These are phyloP conservation scores for Pseudodiploospora longispora DNA, from an alignment of 2,329 filamentous ascomycete genomes.

Conservation along the genomic window DNA sequence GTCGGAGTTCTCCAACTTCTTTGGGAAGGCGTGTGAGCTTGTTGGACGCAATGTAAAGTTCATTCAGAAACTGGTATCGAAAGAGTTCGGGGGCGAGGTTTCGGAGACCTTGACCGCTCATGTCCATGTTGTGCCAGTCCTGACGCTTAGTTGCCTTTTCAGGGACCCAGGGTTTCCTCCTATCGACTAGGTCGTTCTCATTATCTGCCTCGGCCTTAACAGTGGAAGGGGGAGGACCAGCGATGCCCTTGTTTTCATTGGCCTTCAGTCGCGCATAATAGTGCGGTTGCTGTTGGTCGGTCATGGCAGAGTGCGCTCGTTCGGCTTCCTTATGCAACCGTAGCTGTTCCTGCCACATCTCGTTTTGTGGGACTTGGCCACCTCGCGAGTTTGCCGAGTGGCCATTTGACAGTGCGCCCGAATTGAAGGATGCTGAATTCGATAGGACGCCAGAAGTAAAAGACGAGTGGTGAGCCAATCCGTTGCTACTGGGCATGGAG, in stretches of 20 bases:
- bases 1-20: slow-evolving; percentile 73
- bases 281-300: slow-evolving; percentile 55
- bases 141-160: slow-evolving; percentile 61
- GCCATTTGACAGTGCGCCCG: slow-evolving; percentile 48
- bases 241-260: slow-evolving; percentile 59
- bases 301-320: slow-evolving; percentile 64
- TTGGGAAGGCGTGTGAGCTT: slow-evolving; percentile 74
- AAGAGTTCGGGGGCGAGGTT: slow-evolving; percentile 75
- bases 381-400: slow-evolving; percentile 40
- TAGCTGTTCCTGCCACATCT: slow-evolving; percentile 85
- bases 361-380: slow-evolving; percentile 45
- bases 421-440: slow-evolving; percentile 53
- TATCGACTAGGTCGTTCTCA: slow-evolving; percentile 48
- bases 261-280: slow-evolving; percentile 68
- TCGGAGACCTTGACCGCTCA: slow-evolving; percentile 90
- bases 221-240: slow-evolving; percentile 42
- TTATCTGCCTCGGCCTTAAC: slow-evolving; percentile 39
- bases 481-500: slow-evolving; percentile 44
- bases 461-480: slow-evolving; percentile 36
- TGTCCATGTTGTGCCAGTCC: slow-evolving; percentile 88
- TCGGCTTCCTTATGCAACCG: slow-evolving; percentile 71
- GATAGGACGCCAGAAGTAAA: slow-evolving; percentile 42
- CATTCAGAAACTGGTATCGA: slow-evolving; percentile 79
- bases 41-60: slow-evolving; percentile 91
- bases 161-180: slow-evolving; percentile 55